phyloP scores from a whole-genome alignment of 331 rosid genomes.

The Quercus lobata region DNA sequence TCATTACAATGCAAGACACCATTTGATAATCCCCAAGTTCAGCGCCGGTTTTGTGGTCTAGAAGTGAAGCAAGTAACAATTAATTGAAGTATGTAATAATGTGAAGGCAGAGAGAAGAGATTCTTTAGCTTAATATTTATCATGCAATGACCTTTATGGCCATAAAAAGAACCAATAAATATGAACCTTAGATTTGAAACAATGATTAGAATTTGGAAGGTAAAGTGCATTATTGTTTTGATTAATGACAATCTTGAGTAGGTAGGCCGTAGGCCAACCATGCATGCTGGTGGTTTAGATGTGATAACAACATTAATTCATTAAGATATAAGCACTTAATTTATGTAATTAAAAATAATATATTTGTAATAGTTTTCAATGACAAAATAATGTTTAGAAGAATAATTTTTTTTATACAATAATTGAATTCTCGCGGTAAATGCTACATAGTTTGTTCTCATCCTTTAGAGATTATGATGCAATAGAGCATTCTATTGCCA shows the following conservation, averaged over 20 bases:
- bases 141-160: background rate
- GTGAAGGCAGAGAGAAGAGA: background rate
- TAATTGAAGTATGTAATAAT: background rate
- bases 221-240: background rate
- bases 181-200: conserved; percentile 14
- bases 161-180: background rate
- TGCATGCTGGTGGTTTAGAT: conserved; percentile 25
- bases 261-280: conserved; percentile 25
- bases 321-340: too few relatives aligned
- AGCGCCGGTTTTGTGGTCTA: background rate
- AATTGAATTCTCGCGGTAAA: too few relatives aligned
- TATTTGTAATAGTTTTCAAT: too few relatives aligned
- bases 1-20: background rate
- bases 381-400: too few relatives aligned
- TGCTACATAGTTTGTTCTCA: too few relatives aligned
- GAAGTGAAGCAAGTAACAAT: background rate
- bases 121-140: background rate
- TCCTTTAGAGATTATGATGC: too few relatives aligned
- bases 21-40: background rate
- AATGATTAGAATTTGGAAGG: background rate
- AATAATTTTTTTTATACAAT: too few relatives aligned
- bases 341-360: too few relatives aligned
- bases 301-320: background rate
- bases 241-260: conserved; percentile 6
- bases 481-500: too few relatives aligned